These are phyloP conservation scores for Solanum aculeatissimum DNA, from an alignment of 305 asterid genomes.

Conservation along the genomic window DNA sequence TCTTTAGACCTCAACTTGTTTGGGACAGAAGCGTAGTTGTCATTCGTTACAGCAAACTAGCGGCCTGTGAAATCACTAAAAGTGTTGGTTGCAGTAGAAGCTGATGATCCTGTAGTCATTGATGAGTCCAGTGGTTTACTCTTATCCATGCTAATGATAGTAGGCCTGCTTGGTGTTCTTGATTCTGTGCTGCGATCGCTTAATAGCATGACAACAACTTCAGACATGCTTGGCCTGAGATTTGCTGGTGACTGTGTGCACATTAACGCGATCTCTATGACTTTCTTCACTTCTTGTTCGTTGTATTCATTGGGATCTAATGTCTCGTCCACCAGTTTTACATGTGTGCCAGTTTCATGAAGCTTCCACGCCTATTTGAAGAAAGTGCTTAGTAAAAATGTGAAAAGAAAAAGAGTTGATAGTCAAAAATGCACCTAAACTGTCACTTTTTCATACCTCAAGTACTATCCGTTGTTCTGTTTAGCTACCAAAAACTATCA, in stretches of 20 bases:
- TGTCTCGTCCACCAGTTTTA: slow-evolving; percentile 38
- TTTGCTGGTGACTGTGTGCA: slow-evolving; percentile 60
- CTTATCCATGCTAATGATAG: slow-evolving; percentile 13
- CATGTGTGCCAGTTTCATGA: slow-evolving; percentile 31
- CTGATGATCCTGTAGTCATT: slow-evolving; percentile 15
- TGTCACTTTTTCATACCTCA: neutral
- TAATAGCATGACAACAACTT: slow-evolving; percentile 42
- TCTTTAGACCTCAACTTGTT: neutral
- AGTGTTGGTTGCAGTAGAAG: slow-evolving; percentile 37
- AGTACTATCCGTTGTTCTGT: neutral
- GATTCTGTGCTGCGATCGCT: slow-evolving; percentile 17
- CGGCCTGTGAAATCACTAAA: slow-evolving; percentile 33
- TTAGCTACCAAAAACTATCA: neutral
- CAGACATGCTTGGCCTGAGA: slow-evolving; percentile 60
- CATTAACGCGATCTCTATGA: slow-evolving; percentile 43
- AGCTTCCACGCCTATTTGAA: slow-evolving; percentile 48
- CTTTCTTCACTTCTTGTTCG: slow-evolving; percentile 40
- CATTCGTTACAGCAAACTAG: neutral
- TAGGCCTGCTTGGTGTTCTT: slow-evolving; percentile 21
- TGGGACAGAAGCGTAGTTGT: neutral
- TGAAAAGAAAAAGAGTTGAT: neutral
- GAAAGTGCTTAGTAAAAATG: neutral
- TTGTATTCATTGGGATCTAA: slow-evolving; percentile 30
- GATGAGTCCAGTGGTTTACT: slow-evolving; percentile 4
- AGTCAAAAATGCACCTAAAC: no score